Conservation (phyloP, 805 yeast genomes). For the Limtongia smithiae region DNA sequence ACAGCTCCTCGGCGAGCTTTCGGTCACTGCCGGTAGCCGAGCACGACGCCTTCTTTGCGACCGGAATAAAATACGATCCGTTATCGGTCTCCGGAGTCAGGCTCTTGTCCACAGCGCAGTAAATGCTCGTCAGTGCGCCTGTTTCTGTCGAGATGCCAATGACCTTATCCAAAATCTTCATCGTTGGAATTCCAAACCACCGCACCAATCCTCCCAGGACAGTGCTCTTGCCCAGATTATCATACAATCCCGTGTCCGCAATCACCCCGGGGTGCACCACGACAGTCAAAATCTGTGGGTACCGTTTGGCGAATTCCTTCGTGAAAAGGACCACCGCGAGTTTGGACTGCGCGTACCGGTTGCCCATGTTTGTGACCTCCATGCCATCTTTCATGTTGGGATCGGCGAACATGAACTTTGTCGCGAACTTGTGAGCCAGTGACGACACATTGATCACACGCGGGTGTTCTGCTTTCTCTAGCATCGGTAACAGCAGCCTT, state of each 20-base stretch:
- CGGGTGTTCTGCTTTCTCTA: slow-evolving; percentile 15
- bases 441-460: slow-evolving; percentile 24
- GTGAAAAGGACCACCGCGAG: slow-evolving; percentile 23
- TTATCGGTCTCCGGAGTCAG: slow-evolving; percentile 15
- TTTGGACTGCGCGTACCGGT: slow-evolving; percentile 25
- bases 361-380: slow-evolving; percentile 8
- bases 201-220: slow-evolving; percentile 11
- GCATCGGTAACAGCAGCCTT: slow-evolving; percentile 35
- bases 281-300: slow-evolving; percentile 18
- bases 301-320: slow-evolving; percentile 18
- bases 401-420: slow-evolving; percentile 15
- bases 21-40: slow-evolving; percentile 4
- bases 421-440: slow-evolving; percentile 8
- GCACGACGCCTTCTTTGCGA: slow-evolving; percentile 11
- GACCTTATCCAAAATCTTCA: not conserved
- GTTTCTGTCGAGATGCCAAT: slow-evolving; percentile 15
- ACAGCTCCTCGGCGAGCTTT: slow-evolving; percentile 12
- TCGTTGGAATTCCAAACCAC: not conserved
- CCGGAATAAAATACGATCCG: slow-evolving; percentile 19
- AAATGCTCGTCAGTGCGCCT: slow-evolving; percentile 21
- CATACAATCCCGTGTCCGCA: slow-evolving; percentile 16
- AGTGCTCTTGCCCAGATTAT: not conserved
- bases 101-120: slow-evolving; percentile 14
- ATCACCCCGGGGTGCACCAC: slow-evolving; percentile 29
- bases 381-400: slow-evolving; percentile 11